A percentile compares a stretch with the other conserved stretches of the same genome.
Conservation (phyloP, 1,284 basidiomycete species). For the Moesziomyces parantarcticus region DNA sequence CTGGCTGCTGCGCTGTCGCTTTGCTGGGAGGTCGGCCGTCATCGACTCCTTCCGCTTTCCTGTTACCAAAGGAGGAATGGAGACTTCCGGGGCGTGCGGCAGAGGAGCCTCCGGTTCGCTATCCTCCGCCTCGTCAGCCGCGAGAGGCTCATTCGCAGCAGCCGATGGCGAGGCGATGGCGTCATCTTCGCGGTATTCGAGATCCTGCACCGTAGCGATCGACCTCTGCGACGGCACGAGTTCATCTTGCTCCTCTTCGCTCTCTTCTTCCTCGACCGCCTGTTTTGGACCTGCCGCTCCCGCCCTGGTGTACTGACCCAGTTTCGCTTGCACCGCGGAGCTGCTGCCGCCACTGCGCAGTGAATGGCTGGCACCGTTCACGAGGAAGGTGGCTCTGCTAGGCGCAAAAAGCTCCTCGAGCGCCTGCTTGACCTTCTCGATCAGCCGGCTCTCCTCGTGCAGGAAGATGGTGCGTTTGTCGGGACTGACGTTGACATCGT, state of each 20-base stretch:
- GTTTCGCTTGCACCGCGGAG: constrained; percentile 15
- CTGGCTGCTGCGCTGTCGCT: constrained; percentile 10
- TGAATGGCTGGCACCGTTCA: constrained; percentile 47
- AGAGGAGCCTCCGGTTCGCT: constrained; percentile 22
- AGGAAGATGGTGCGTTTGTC: constrained; percentile 95
- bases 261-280: constrained; percentile 19
- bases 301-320: constrained; percentile 5
- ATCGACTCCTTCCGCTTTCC: constrained; percentile 53
- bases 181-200: constrained; percentile 33
- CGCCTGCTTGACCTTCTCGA: constrained; percentile 72
- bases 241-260: constrained; percentile 38
- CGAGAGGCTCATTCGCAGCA: not conserved
- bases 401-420: constrained; percentile 77
- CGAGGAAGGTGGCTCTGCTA: constrained; percentile 75
- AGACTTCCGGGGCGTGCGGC: constrained; percentile 4
- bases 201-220: not conserved
- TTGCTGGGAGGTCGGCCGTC: constrained; percentile 21
- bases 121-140: constrained; percentile 10
- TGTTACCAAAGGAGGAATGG: not conserved
- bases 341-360: constrained; percentile 20
- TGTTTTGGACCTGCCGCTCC: not conserved
- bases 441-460: constrained; percentile 85
- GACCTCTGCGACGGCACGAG: not conserved
- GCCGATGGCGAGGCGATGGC: not conserved
- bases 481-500: constrained; percentile 95